Conservation (phyloP, 805 yeast species). For the Ogataea pilisensis region DNA sequence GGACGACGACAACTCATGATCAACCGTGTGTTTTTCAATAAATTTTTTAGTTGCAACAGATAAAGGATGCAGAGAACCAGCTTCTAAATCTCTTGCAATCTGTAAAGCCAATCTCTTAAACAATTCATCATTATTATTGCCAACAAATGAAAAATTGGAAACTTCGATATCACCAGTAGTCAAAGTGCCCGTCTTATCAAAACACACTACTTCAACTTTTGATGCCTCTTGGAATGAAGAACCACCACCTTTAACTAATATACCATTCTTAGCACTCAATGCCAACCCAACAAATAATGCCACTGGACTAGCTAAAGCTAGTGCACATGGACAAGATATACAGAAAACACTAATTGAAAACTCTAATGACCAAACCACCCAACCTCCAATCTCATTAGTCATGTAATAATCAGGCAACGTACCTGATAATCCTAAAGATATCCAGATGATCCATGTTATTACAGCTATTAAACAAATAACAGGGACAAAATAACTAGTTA, state of each 20-base stretch:
- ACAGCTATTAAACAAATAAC: slow-evolving; percentile 57
- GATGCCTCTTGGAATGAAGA: slow-evolving; percentile 79
- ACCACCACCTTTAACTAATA: slow-evolving; percentile 77
- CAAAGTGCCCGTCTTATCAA: slow-evolving; percentile 77
- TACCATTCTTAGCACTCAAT: slow-evolving; percentile 71
- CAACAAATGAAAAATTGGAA: slow-evolving; percentile 41
- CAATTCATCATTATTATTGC: slow-evolving; percentile 10
- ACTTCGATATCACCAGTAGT: slow-evolving; percentile 58
- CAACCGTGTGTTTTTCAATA: slow-evolving; percentile 22
- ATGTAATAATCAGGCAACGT: slow-evolving; percentile 50
- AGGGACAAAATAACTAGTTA: slow-evolving; percentile 75
- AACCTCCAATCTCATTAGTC: slow-evolving; percentile 66
- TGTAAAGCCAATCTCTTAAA: slow-evolving; percentile 36
- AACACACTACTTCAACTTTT: slow-evolving; percentile 56
- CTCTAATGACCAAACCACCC: slow-evolving; percentile 74
- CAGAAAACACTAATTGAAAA: slow-evolving; percentile 79
- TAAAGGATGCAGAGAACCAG: slow-evolving; percentile 65
- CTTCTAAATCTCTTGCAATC: slow-evolving; percentile 54
- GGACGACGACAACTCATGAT: slow-evolving; percentile 18
- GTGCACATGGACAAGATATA: slow-evolving; percentile 94
- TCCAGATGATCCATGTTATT: slow-evolving; percentile 67
- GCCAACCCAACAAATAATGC: slow-evolving; percentile 79
- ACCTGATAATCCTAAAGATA: slow-evolving; percentile 51
- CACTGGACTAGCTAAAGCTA: slow-evolving; percentile 87
- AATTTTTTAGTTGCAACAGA: slow-evolving; percentile 52